Conservation (phyloP, 352 stramenopile genomes). For the Phytophthora citrophthora region DNA sequence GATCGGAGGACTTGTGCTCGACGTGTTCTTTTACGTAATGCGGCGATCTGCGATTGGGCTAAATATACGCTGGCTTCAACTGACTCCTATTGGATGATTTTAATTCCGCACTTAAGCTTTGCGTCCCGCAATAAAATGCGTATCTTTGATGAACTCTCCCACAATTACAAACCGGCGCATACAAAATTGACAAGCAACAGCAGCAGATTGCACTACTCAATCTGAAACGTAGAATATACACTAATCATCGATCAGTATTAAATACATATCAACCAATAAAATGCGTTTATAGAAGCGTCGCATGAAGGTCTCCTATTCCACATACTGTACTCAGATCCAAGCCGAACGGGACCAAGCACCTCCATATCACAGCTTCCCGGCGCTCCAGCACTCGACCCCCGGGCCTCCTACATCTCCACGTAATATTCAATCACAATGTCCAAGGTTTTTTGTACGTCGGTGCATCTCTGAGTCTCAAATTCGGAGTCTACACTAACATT, state of each 20-base stretch:
- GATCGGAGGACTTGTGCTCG: background rate
- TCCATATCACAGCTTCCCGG: conserved; percentile 20
- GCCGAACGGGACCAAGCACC: conserved; percentile 3
- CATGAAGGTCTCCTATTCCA: conserved; percentile 35
- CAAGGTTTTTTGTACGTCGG: conserved; percentile 46
- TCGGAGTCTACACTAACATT: background rate
- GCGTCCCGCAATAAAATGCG: conserved; percentile 5
- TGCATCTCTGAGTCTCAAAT: background rate
- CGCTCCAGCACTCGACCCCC: conserved; percentile 12
- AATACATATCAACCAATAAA: conserved; percentile 17
- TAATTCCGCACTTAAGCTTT: background rate
- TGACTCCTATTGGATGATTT: conserved; percentile 29
- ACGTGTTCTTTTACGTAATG: conserved; percentile 12
- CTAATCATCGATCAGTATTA: conserved; percentile 7
- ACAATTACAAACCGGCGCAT: background rate
- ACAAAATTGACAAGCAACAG: conserved; percentile 4
- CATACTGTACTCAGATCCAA: conserved; percentile 32
- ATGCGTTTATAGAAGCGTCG: conserved; percentile 9
- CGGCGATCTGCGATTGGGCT: conserved; percentile 3
- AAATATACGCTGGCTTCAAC: conserved; percentile 21
- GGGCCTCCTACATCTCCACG: background rate
- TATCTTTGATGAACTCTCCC: conserved; percentile 27
- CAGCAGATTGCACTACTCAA: background rate
- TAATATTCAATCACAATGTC: conserved; percentile 25
- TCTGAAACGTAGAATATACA: background rate